Conservation (phyloP, 163 green algal species). For the Chloroidium sp. region DNA sequence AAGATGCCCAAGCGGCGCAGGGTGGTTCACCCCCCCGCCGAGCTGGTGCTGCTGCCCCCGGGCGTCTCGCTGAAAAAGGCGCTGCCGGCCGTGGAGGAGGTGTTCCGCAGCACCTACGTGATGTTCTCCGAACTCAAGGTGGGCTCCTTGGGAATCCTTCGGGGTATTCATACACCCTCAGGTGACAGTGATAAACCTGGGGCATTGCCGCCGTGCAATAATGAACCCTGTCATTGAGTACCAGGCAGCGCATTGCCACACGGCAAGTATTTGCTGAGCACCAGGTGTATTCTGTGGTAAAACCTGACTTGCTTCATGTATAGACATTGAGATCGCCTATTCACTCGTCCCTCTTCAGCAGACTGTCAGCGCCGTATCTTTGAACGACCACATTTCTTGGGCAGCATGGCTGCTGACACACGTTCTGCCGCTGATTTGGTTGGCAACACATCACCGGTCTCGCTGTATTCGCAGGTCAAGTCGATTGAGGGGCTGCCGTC, state of each 20-base stretch:
- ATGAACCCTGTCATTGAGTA: neutral
- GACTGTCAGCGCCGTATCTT: too few species aligned
- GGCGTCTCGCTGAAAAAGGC: conserved; percentile 20
- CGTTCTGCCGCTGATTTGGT: too few species aligned
- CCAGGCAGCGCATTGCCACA: neutral
- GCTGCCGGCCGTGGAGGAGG: conserved; percentile 9
- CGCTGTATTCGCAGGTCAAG: too few species aligned
- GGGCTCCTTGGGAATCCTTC: neutral
- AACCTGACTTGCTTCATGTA: neutral
- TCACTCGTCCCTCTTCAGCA: too few species aligned
- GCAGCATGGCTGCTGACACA: too few species aligned
- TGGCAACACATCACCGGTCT: too few species aligned
- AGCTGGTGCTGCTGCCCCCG: conserved; percentile 33
- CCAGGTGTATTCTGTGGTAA: neutral
- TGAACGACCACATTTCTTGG: too few species aligned
- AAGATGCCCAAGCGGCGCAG: neutral
- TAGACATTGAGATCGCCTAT: too few species aligned
- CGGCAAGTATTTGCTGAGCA: neutral
- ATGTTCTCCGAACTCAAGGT: conserved; percentile 27
- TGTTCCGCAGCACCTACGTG: conserved; percentile 22
- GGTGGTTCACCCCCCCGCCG: conserved; percentile 20
- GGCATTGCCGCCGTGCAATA: neutral
- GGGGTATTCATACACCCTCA: neutral
- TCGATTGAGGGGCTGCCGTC: too few species aligned
- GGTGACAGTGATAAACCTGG: conserved; percentile 1